Evolutionary conservation across 352 stramenopile species (phyloP).

Genomic region (Halophytophthora batemanensis): DNA sequence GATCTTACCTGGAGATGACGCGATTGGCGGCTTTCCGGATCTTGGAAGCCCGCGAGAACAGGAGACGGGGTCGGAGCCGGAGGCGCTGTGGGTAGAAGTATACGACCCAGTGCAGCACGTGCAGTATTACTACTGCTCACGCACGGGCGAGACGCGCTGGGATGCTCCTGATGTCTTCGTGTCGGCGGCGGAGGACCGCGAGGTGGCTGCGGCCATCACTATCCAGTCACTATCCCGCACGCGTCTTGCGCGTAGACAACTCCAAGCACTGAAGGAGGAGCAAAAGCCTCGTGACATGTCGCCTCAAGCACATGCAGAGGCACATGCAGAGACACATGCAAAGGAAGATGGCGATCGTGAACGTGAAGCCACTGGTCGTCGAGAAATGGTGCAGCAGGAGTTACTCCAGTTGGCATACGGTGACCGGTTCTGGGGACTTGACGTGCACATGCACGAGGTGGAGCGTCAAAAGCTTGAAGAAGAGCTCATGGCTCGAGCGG

Average conservation of each 20-base stretch:
- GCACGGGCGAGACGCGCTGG: constrained; percentile 45
- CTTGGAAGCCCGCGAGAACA: no score
- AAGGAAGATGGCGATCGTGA: constrained; percentile 13
- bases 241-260: constrained; percentile 28
- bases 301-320: neutral
- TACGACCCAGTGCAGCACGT: constrained; percentile 55
- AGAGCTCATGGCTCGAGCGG: constrained; percentile 33
- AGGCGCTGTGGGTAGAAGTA: constrained; percentile 52
- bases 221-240: constrained; percentile 55
- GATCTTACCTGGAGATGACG: no score
- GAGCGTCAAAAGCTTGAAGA: constrained; percentile 38
- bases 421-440: constrained; percentile 54
- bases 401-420: constrained; percentile 40
- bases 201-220: constrained; percentile 45
- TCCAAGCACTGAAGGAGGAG: constrained; percentile 6
- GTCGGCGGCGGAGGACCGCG: constrained; percentile 33
- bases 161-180: constrained; percentile 38
- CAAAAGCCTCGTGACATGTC: neutral
- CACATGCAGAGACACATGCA: no score
- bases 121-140: constrained; percentile 58
- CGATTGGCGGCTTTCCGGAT: no score
- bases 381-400: constrained; percentile 57
- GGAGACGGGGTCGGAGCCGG: neutral
- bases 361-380: constrained; percentile 31
- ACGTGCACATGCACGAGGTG: constrained; percentile 40